Conservation (phyloP, 345 rosid genomes). For the Trapa bicornis region DNA sequence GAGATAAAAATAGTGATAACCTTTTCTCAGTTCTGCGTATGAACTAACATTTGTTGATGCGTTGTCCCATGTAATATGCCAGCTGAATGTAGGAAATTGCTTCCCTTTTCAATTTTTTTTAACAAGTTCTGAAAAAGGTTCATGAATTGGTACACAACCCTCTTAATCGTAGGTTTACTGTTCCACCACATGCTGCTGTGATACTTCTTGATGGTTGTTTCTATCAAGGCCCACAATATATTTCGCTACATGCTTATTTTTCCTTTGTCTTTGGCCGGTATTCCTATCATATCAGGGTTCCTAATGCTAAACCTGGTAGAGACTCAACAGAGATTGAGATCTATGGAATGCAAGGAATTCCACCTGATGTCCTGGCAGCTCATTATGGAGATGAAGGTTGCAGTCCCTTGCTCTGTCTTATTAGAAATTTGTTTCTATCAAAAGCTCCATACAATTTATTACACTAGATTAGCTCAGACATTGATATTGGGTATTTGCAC, state of each 20-base stretch:
- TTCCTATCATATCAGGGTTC: constrained; percentile 43
- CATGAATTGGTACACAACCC: neutral
- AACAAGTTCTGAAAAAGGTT: neutral
- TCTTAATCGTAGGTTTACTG: neutral
- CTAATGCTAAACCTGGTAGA: constrained; percentile 80
- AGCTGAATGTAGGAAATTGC: neutral
- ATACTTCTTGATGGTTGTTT: neutral
- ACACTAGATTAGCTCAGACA: neutral
- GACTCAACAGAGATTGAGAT: constrained; percentile 94
- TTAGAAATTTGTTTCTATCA: neutral
- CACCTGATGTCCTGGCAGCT: constrained; percentile 69
- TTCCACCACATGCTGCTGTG: neutral
- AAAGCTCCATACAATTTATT: neutral
- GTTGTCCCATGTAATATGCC: neutral
- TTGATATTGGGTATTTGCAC: neutral
- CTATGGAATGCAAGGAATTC: constrained; percentile 99
- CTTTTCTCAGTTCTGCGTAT: no score
- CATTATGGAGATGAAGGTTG: constrained; percentile 91
- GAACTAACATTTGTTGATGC: no score
- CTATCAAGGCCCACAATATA: neutral
- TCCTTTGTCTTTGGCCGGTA: neutral
- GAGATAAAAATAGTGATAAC: no score
- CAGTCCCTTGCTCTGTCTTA: neutral
- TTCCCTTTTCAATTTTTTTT: no score
- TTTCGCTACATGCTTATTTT: neutral